A percentile compares a stretch with the other conserved stretches of the same genome.
Conservation (phyloP, 1,139 yeast genomes). For the Geotrichum klebahnii region DNA sequence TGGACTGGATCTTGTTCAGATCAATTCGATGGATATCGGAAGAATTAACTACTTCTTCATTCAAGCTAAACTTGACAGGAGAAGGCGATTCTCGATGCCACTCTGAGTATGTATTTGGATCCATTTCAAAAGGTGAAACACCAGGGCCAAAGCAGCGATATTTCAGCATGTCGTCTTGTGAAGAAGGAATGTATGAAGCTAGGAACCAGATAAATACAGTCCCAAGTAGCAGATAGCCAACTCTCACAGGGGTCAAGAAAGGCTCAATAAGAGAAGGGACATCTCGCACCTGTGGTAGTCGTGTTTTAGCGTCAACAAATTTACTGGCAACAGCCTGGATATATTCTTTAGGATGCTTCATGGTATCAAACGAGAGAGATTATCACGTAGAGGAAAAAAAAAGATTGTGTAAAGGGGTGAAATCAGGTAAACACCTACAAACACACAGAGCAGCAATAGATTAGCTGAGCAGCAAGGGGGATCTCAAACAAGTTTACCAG, state of each 20-base stretch:
- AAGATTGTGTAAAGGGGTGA: not conserved
- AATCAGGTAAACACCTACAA: too few species aligned
- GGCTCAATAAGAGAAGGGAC: not conserved
- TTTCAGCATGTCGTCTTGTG: constrained; percentile 25
- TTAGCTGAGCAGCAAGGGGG: too few species aligned
- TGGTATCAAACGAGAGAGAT: not conserved
- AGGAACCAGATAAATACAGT: constrained; percentile 22
- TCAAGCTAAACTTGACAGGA: constrained; percentile 28
- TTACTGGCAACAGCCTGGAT: constrained; percentile 4
- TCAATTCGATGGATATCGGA: constrained; percentile 41
- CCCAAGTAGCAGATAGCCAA: constrained; percentile 19
- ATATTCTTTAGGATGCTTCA: constrained; percentile 12
- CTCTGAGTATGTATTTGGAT: constrained; percentile 30
- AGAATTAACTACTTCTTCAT: constrained; percentile 18
- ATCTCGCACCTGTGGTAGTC: constrained; percentile 1
- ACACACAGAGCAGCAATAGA: too few species aligned
- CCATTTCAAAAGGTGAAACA: constrained; percentile 32
- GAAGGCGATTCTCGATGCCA: constrained; percentile 33
- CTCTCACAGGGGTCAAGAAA: constrained; percentile 20
- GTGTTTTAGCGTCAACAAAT: not conserved
- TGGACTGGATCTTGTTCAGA: constrained; percentile 44
- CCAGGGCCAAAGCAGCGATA: constrained; percentile 34
- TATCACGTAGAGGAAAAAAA: not conserved
- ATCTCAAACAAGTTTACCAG: too few species aligned
- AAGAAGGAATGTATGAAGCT: constrained; percentile 23